Conservation (phyloP, 768 basidiomycete species). For the Suillus decipiens region DNA sequence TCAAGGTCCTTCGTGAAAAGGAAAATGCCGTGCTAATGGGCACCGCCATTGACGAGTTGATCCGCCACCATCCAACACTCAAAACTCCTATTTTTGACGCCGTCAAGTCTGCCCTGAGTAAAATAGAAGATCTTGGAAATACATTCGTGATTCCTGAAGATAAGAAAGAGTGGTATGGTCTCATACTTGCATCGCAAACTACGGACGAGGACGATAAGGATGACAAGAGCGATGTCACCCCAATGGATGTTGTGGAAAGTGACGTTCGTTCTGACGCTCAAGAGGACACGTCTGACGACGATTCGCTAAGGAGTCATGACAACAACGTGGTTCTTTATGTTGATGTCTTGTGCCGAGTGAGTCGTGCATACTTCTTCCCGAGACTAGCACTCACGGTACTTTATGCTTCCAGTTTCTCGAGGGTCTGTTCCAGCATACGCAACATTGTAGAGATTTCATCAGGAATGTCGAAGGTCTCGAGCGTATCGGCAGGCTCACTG, state of each 20-base stretch:
- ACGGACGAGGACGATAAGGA: conserved; percentile 7
- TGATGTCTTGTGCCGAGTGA: conserved; percentile 76
- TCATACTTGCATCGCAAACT: conserved; percentile 37
- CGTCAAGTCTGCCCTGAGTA: conserved; percentile 65
- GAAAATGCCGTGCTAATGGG: conserved; percentile 91
- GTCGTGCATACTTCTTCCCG: conserved; percentile 20
- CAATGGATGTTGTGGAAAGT: conserved; percentile 49
- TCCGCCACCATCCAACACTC: conserved; percentile 91
- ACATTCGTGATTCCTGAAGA: conserved; percentile 56
- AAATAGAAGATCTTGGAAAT: conserved; percentile 75
- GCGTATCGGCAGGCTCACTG: conserved; percentile 73
- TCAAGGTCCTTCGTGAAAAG: conserved; percentile 86
- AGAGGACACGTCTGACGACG: conserved; percentile 27
- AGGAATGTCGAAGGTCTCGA: conserved; percentile 70
- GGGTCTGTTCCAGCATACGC: conserved; percentile 90
- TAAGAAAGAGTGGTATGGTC: conserved; percentile 66
- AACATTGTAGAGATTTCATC: conserved; percentile 91
- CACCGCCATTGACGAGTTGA: conserved; percentile 89
- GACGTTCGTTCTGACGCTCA: conserved; percentile 18
- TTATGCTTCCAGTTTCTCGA: conserved; percentile 71
- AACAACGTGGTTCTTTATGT: conserved; percentile 78
- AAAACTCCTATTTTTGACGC: conserved; percentile 80
- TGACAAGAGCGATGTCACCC: conserved; percentile 12
- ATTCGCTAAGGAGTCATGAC: conserved; percentile 60
- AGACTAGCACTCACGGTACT: conserved; percentile 4